Conservation (phyloP, 2,329 filamentous ascomycete genomes). For the Amylocarpus encephaloides region DNA sequence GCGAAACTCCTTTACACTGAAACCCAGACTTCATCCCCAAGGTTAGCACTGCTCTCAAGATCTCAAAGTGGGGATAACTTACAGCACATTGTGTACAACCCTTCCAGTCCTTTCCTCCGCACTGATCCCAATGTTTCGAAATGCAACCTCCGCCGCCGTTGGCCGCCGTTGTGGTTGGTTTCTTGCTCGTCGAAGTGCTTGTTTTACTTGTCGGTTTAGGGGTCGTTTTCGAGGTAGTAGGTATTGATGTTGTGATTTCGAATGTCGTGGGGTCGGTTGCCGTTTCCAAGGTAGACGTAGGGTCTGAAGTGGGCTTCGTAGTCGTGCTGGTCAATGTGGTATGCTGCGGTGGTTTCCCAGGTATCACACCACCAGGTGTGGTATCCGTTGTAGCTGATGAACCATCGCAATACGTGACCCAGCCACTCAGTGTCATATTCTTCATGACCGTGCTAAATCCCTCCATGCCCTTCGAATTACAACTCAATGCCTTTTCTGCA, state of each 20-base stretch:
- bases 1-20: too few relatives aligned
- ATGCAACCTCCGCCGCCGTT: conserved; percentile 5
- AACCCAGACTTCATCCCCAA: too few relatives aligned
- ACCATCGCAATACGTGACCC: conserved; percentile 16
- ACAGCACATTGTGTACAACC: conserved; percentile 18
- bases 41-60: neutral
- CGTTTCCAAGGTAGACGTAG: neutral
- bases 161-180: neutral
- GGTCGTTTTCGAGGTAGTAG: neutral
- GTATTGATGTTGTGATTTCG: neutral
- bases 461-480: neutral
- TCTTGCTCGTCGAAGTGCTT: neutral
- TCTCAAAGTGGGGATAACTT: neutral
- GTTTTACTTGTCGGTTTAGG: conserved; percentile 1
- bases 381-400: conserved; percentile 10
- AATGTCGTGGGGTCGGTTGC: neutral
- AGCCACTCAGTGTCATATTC: conserved; percentile 5
- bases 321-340: neutral
- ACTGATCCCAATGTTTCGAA: conserved; percentile 17
- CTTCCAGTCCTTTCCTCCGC: conserved; percentile 18
- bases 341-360: neutral
- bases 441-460: conserved; percentile 11
- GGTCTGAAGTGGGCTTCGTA: neutral
- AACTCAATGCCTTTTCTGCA: neutral
- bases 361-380: conserved; percentile 9